phyloP scores from a whole-genome alignment of 2,329 filamentous ascomycete genomes.

The Drechslerella dactyloides region DNA sequence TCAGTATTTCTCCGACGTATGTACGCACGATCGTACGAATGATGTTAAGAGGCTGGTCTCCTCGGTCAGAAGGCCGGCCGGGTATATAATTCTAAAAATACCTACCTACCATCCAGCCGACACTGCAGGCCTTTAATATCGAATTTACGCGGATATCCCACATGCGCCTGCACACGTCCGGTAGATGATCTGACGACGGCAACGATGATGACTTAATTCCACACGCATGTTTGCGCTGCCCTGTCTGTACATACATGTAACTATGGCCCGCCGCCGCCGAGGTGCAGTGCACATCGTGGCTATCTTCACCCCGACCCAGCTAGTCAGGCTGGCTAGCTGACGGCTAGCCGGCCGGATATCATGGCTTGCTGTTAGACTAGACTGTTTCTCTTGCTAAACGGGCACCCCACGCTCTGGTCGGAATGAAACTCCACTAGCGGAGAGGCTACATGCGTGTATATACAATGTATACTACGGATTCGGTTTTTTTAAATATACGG shows the following conservation, averaged over 20 bases:
- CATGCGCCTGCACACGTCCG: background rate
- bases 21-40: too few species aligned
- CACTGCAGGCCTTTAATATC: too few species aligned
- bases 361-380: too few species aligned
- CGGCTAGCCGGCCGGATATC: too few species aligned
- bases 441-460: too few species aligned
- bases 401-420: background rate
- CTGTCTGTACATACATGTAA: background rate
- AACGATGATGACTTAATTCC: background rate
- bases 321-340: background rate
- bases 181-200: constrained; percentile 5
- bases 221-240: too few species aligned
- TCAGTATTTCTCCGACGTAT: too few species aligned
- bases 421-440: background rate
- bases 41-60: background rate
- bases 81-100: constrained; percentile 2
- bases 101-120: too few species aligned
- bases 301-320: background rate
- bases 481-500: too few species aligned
- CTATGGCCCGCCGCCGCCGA: background rate
- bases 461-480: too few species aligned
- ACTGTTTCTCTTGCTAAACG: constrained; percentile 7
- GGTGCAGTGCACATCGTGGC: background rate
- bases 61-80: constrained; percentile 2
- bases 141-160: too few species aligned